Evolutionary conservation across 768 basidiomycete genomes (phyloP).

Genomic region (Gloeostereum incarnatum): DNA sequence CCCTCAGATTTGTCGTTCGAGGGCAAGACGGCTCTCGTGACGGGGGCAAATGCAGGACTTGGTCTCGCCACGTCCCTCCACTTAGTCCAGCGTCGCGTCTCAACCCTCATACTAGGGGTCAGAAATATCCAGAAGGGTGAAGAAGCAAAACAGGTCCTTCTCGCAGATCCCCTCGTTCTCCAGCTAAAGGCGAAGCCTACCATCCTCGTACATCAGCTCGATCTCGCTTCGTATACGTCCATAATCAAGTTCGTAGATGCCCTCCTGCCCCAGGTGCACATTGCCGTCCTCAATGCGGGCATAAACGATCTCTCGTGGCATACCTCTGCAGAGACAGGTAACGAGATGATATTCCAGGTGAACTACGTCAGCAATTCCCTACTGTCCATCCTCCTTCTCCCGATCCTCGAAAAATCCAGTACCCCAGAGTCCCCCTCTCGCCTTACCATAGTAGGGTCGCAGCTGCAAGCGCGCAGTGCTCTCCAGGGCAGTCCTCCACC

Average conservation of each 20-base stretch:
- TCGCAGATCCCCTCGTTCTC: conserved; percentile 10
- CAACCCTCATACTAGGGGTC: conserved; percentile 12
- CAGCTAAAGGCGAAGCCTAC: conserved; percentile 3
- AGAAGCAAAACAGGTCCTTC: conserved; percentile 6
- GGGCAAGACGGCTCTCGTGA: conserved; percentile 23
- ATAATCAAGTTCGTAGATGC: conserved; percentile 8
- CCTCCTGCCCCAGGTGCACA: conserved; percentile 9
- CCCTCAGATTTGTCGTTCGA: conserved; percentile 10
- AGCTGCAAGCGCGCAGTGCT: neutral
- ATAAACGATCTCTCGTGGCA: conserved; percentile 5
- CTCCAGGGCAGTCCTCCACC: conserved; percentile 8
- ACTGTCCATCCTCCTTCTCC: conserved; percentile 12
- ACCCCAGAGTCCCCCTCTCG: conserved; percentile 3
- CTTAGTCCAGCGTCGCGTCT: conserved; percentile 8
- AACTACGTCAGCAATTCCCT: conserved; percentile 13
- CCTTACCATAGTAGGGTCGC: conserved; percentile 10
- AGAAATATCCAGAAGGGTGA: conserved; percentile 8
- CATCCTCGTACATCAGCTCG: conserved; percentile 11
- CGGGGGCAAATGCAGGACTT: conserved; percentile 11
- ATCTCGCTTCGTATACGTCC: conserved; percentile 11
- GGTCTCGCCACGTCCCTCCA: conserved; percentile 10
- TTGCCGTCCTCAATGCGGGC: conserved; percentile 14
- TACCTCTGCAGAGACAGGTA: conserved; percentile 8
- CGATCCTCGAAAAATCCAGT: conserved; percentile 9
- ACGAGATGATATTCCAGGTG: conserved; percentile 11